A percentile compares a stretch with the other conserved stretches of the same genome.
Evolutionary conservation across 2,329 filamentous ascomycete species (phyloP).

Genomic region (Fusarium sp.): DNA sequence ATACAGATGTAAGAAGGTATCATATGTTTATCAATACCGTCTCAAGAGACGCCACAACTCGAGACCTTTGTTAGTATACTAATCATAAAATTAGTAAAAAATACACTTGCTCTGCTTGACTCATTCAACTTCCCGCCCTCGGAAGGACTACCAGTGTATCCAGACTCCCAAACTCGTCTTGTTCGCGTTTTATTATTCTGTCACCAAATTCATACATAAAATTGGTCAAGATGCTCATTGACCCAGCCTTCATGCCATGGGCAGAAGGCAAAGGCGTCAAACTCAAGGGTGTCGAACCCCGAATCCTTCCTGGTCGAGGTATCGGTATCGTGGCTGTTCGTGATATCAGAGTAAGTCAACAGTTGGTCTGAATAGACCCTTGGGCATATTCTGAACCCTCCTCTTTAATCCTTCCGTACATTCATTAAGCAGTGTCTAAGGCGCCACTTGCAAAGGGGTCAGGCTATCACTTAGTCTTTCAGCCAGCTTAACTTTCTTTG

Average conservation of each 20-base stretch:
- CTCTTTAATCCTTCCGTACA: too few relatives aligned
- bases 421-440: neutral
- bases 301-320: constrained; percentile 76
- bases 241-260: constrained; percentile 70
- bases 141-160: neutral
- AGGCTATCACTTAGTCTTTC: neutral
- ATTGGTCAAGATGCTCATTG: constrained; percentile 37
- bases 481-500: neutral
- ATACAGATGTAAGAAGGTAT: constrained; percentile 4
- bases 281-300: constrained; percentile 71
- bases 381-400: neutral
- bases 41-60: neutral
- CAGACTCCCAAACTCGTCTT: neutral
- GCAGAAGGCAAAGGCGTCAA: constrained; percentile 59
- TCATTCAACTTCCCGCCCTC: neutral
- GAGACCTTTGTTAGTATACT: neutral
- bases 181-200: neutral
- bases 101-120: neutral
- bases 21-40: neutral
- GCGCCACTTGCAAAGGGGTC: neutral
- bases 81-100: neutral
- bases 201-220: neutral
- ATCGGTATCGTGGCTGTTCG: constrained; percentile 81
- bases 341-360: constrained; percentile 68
- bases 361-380: neutral